Conservation (phyloP, 2,329 filamentous ascomycete species). For the Aspergillus neoniger region DNA sequence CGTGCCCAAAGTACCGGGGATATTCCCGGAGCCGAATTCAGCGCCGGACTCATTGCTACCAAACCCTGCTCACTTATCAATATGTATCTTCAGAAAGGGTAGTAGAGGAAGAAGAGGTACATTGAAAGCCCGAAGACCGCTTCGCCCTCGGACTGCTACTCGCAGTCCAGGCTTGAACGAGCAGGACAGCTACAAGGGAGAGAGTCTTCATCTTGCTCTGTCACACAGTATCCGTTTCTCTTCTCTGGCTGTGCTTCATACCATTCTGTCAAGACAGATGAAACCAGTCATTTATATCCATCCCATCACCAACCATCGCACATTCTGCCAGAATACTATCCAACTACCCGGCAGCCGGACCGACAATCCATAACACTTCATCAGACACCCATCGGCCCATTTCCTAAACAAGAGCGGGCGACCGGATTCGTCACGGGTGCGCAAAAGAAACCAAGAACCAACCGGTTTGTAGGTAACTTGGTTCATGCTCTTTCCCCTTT, state of each 20-base stretch:
- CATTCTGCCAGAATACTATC: background rate
- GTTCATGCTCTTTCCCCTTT: background rate
- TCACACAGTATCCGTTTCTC: too few species aligned
- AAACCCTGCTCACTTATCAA: constrained; percentile 33
- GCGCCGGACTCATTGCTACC: constrained; percentile 62
- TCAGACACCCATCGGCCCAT: constrained; percentile 1
- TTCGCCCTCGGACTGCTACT: constrained; percentile 9
- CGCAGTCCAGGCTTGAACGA: constrained; percentile 8
- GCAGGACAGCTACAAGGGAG: constrained; percentile 7
- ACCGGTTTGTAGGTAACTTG: background rate
- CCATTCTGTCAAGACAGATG: background rate
- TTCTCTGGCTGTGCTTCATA: too few species aligned
- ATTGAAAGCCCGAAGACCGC: constrained; percentile 15
- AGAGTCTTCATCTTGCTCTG: constrained; percentile 10
- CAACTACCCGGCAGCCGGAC: too few species aligned
- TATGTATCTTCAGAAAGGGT: background rate
- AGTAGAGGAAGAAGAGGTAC: background rate
- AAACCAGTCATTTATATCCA: background rate
- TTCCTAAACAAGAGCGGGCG: constrained; percentile 4
- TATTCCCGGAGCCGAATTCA: constrained; percentile 63
- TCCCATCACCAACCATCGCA: background rate
- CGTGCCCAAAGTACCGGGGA: constrained; percentile 58
- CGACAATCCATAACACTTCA: too few species aligned
- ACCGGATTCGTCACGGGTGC: constrained; percentile 16
- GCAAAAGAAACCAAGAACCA: background rate